These are phyloP conservation scores for Taiozyma sp. DNA, from an alignment of 1,139 yeast species.

Conservation along the genomic window DNA sequence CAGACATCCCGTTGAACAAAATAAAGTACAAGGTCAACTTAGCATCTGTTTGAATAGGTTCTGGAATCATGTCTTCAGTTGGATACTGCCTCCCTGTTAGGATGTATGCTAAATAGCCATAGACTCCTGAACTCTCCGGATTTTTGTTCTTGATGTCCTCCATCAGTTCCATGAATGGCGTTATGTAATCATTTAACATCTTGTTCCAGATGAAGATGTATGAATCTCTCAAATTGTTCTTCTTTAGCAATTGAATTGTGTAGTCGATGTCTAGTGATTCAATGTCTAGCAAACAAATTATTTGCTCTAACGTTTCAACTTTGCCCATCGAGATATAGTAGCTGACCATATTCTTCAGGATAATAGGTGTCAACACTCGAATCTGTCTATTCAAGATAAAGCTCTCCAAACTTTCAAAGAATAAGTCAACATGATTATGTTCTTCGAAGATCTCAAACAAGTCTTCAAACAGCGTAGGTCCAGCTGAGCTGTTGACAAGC, in stretches of 20 bases:
- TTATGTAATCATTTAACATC: slow-evolving; percentile 55
- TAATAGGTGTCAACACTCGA: slow-evolving; percentile 47
- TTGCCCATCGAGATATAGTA: slow-evolving; percentile 37
- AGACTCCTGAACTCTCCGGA: slow-evolving; percentile 33
- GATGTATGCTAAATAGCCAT: slow-evolving; percentile 58
- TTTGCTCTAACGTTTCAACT: slow-evolving; percentile 54
- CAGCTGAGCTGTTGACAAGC: slow-evolving; percentile 32
- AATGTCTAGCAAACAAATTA: slow-evolving; percentile 63
- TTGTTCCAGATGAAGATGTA: slow-evolving; percentile 63
- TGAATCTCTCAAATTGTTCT: slow-evolving; percentile 54
- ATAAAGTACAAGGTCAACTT: slow-evolving; percentile 46
- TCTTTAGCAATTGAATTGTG: slow-evolving; percentile 51
- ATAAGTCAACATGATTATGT: slow-evolving; percentile 29
- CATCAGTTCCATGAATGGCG: slow-evolving; percentile 59
- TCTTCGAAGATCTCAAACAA: slow-evolving; percentile 43
- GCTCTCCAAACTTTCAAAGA: slow-evolving; percentile 46
- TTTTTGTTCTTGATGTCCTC: slow-evolving; percentile 28
- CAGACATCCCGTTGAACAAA: slow-evolving; percentile 44
- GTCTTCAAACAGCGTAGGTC: slow-evolving; percentile 41
- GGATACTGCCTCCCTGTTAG: slow-evolving; percentile 81
- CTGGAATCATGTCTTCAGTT: slow-evolving; percentile 48
- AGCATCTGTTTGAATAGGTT: slow-evolving; percentile 31
- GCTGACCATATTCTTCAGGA: slow-evolving; percentile 54
- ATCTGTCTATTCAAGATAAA: slow-evolving; percentile 45
- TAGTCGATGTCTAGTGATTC: slow-evolving; percentile 63